Base-by-base conservation (phyloP, 352 stramenopile genomes). In the Phytophthora meadii region DNA sequence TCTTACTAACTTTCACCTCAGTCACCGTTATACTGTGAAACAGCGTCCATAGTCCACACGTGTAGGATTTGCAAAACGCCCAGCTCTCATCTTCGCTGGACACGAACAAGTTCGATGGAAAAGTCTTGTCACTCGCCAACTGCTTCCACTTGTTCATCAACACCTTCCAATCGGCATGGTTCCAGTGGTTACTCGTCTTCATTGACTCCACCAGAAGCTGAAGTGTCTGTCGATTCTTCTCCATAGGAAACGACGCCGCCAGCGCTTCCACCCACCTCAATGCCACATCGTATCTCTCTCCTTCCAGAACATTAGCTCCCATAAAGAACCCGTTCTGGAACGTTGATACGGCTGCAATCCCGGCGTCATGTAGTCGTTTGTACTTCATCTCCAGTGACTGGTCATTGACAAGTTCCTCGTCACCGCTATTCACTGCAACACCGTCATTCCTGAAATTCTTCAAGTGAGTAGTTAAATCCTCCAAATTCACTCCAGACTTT, bases 311-410 rank as follows among this genome's bases (percentile, higher is more conserved):
- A 39, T 69, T 79, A 1, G 61, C 68, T 39, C 86, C 88, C 42
- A 90, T 74, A 56, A 93, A 93, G 40, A 95, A 86, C 9, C 77
- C 79, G 22, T 84, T 88, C 49, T 95, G 77, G 36, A 95, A 74
- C 14, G 79, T 90, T 58, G 87, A 89, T 17, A 89, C 55, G 0
- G 82, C 77, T 12, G 88, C 81, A 22, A 82, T 79, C 1, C 84
- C 87, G 3, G 82, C 85, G 44, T 95, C 87, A 39, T 82, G 74
- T 41, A 95, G 67, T 0, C 81, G 82, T 24, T 74, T 84, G 61
- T 83, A 90, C 67, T 92, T 92, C 64, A 84, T 79, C 32, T 82
- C 63, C 22, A 87, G 44, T 12, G 81, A 81, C 14, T 83, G 74
- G 28, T 90, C 78, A 19, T 65, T 75, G 8, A 65, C 71, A 40